Conservation (phyloP, 1,284 basidiomycete species). For the Singerocomus inundabilis region DNA sequence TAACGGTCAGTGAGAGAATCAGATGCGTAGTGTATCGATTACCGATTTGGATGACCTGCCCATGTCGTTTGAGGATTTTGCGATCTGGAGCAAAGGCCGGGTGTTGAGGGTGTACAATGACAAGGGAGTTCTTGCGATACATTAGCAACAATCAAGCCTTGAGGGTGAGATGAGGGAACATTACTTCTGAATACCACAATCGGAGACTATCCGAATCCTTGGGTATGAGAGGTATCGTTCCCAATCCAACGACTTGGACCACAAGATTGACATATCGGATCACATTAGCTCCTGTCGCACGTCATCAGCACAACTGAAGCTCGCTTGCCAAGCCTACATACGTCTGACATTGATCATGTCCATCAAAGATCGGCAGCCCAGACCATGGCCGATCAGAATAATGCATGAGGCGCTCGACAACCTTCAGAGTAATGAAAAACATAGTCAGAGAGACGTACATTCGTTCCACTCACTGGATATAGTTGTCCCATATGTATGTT, state of each 20-base stretch:
- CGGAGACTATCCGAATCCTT: slow-evolving; percentile 50
- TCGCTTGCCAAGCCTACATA: slow-evolving; percentile 35
- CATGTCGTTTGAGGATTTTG: slow-evolving; percentile 60
- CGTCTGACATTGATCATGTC: slow-evolving; percentile 70
- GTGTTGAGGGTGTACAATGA: slow-evolving; percentile 61
- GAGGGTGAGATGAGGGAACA: neutral
- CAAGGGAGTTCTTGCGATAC: slow-evolving; percentile 56
- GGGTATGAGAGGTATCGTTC: slow-evolving; percentile 54
- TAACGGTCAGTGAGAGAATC: slow-evolving; percentile 1
- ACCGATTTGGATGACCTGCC: slow-evolving; percentile 59
- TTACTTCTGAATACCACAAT: slow-evolving; percentile 65
- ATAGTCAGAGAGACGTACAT: neutral
- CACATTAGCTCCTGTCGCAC: slow-evolving; percentile 44
- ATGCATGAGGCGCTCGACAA: slow-evolving; percentile 70
- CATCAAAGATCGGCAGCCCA: slow-evolving; percentile 75
- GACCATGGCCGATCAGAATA: slow-evolving; percentile 84
- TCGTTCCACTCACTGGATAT: slow-evolving; percentile 64
- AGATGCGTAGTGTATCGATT: slow-evolving; percentile 11
- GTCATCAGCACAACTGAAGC: slow-evolving; percentile 4
- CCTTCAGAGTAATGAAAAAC: slow-evolving; percentile 37
- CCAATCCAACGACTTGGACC: slow-evolving; percentile 74
- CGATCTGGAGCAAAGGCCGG: slow-evolving; percentile 46
- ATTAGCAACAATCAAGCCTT: slow-evolving; percentile 1
- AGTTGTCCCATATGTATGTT: slow-evolving; percentile 94
- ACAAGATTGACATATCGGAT: slow-evolving; percentile 66